These are phyloP conservation scores for Metschnikowia continentalis DNA, from an alignment of 805 yeast species.

Conservation along the genomic window DNA sequence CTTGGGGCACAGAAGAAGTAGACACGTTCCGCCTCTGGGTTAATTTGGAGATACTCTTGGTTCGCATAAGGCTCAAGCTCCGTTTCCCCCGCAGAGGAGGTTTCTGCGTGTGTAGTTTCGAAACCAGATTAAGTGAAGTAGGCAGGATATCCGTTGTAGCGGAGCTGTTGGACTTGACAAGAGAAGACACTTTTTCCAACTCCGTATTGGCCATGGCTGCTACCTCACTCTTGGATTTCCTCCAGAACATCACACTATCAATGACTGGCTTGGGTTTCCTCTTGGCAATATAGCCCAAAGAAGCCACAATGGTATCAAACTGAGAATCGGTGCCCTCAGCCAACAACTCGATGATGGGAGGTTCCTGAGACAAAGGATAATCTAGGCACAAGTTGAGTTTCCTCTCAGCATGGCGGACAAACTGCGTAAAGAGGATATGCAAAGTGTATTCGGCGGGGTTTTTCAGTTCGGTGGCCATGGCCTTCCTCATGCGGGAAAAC, in stretches of 20 bases:
- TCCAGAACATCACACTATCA: slow-evolving; percentile 98
- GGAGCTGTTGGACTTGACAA: slow-evolving; percentile 23
- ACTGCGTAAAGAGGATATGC: slow-evolving; percentile 91
- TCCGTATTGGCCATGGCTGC: slow-evolving; percentile 48
- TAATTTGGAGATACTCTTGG: slow-evolving; percentile 35
- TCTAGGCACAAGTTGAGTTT: slow-evolving; percentile 72
- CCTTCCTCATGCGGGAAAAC: slow-evolving; percentile 29
- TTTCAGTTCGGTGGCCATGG: slow-evolving; percentile 52
- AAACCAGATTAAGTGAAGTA: neutral
- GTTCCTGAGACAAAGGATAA: slow-evolving; percentile 64
- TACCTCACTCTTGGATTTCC: slow-evolving; percentile 86
- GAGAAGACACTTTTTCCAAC: slow-evolving; percentile 28
- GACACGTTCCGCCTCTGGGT: slow-evolving; percentile 51
- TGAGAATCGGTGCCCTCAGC: slow-evolving; percentile 83
- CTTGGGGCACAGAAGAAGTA: slow-evolving; percentile 24
- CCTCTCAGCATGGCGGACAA: slow-evolving; percentile 88
- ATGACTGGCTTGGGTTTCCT: slow-evolving; percentile 92
- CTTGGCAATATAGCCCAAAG: slow-evolving; percentile 87
- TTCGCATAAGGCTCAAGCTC: slow-evolving; percentile 38
- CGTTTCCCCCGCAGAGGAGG: slow-evolving; percentile 27
- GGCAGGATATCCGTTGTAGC: neutral
- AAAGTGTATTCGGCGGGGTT: slow-evolving; percentile 86
- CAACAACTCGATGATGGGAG: slow-evolving; percentile 65
- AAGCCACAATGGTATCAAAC: slow-evolving; percentile 80
- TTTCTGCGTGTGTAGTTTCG: slow-evolving; percentile 4